These are phyloP conservation scores for Panellus pusillus DNA, from an alignment of 768 basidiomycete species.

Conservation along the genomic window DNA sequence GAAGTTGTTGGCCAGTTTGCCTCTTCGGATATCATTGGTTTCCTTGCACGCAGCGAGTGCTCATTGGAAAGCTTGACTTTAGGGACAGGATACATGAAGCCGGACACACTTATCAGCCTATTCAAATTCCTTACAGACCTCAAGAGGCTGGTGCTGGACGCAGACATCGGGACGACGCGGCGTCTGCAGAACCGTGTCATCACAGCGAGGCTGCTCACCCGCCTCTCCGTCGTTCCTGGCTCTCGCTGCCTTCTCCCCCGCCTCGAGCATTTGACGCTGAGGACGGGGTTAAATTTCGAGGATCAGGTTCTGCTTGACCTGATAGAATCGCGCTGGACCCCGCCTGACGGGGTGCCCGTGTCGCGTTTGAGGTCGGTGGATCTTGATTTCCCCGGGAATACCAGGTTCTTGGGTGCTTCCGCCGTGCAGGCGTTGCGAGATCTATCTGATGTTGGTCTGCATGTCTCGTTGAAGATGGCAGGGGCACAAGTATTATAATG, in stretches of 20 bases:
- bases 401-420: neutral
- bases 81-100: constrained; percentile 16
- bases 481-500: neutral
- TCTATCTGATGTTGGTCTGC: neutral
- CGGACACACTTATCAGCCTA: constrained; percentile 6
- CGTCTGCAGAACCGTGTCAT: constrained; percentile 18
- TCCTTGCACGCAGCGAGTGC: constrained; percentile 11
- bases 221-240: constrained; percentile 13
- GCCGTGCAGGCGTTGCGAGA: constrained; percentile 4
- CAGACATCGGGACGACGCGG: constrained; percentile 14
- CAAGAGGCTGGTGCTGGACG: constrained; percentile 10
- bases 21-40: constrained; percentile 3
- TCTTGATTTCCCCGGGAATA: constrained; percentile 10
- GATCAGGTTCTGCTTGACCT: constrained; percentile 14
- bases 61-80: constrained; percentile 3
- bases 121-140: constrained; percentile 8
- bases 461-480: constrained; percentile 8
- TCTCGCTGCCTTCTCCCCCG: constrained; percentile 14
- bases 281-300: constrained; percentile 14
- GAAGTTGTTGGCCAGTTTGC: constrained; percentile 15
- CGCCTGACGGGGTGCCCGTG: constrained; percentile 10
- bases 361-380: constrained; percentile 5
- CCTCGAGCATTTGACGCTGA: constrained; percentile 6
- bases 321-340: constrained; percentile 16
- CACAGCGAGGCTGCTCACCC: constrained; percentile 12